Base-by-base conservation (phyloP, 495 filamentous ascomycete species). In the Penicillium herquei region DNA sequence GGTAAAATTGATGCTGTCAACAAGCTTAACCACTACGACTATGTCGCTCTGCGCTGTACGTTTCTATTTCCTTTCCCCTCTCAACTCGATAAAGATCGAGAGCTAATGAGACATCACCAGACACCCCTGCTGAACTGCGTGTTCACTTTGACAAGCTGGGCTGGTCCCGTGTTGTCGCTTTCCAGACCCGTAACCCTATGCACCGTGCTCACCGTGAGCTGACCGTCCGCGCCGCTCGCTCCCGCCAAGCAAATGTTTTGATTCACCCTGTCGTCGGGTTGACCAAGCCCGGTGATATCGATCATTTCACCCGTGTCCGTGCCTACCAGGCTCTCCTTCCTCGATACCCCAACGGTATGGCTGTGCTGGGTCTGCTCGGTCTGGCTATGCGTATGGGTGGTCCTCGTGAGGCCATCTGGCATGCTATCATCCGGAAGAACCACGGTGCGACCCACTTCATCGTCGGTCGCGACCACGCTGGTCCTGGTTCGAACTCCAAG, bases 401-500 rank as follows among this genome's bases (percentile, higher is more conserved):
- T 62, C 94, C 94, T 48, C 89, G 94, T 61, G 94, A 98, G 81
- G 94, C 94, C 59, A 92, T 98, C 77, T 98, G 94, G 94, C 94
- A 98, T 80, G 94, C 94, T 59, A 98, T 98, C 67, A 98, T 98
- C 82, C 91, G 94, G 65, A 98, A 98, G 84, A 98, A 98, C 76
- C 91, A 96, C 77, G 94, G 94, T 60, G 91, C 93, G 37, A 98
- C 95, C 12, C 94, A 98, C 82, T 98, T 98, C 84, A 98, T 98
- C 66, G 92, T 98, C 52, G 94, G 94, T 30, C 90, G 94, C 75
- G 94, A 98, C 71, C 94, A 98, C 71, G 94, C 94, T 62, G 94
- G 94, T 51, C 94, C 94, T 30, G 94, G 94, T 61, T 94, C 91
- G 79, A 98, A 98, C 84, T 91, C 87, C 78, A 87, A 91, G 77